Conservation (phyloP, 2,329 filamentous ascomycete species). For the Trichoderma gracile region DNA sequence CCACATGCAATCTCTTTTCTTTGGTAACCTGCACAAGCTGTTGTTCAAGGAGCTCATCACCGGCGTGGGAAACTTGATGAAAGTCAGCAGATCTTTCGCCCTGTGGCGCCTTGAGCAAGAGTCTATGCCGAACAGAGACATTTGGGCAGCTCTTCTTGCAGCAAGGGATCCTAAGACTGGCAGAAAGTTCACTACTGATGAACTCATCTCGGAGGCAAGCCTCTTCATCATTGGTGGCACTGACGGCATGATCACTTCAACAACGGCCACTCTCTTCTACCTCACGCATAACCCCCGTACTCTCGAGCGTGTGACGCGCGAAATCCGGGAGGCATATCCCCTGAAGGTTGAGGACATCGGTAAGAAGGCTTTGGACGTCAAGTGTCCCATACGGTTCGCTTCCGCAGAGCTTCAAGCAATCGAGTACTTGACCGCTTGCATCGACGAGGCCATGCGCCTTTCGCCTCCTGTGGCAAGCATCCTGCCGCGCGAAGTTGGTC, state of each 20-base stretch:
- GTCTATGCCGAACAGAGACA: constrained; percentile 23
- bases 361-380: constrained; percentile 8
- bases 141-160: constrained; percentile 26
- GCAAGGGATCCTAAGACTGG: constrained; percentile 28
- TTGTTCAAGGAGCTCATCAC: constrained; percentile 27
- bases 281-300: constrained; percentile 24
- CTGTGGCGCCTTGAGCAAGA: constrained; percentile 23
- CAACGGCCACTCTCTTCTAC: constrained; percentile 25
- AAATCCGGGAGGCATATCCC: constrained; percentile 26
- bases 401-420: constrained; percentile 21
- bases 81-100: constrained; percentile 17
- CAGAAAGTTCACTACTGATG: constrained; percentile 17
- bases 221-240: constrained; percentile 27
- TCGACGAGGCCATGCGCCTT: constrained; percentile 28
- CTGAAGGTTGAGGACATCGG: background rate
- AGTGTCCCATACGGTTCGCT: constrained; percentile 25
- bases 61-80: constrained; percentile 22
- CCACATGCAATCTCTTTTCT: constrained; percentile 28
- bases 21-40: constrained; percentile 23
- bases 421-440: constrained; percentile 27
- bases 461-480: constrained; percentile 24
- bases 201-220: constrained; percentile 27
- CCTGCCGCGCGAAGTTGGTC: constrained; percentile 22
- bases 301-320: constrained; percentile 20
- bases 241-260: constrained; percentile 25